phyloP scores from a whole-genome alignment of 2,329 filamentous ascomycete genomes.

The Colletotrichum sp. region DNA sequence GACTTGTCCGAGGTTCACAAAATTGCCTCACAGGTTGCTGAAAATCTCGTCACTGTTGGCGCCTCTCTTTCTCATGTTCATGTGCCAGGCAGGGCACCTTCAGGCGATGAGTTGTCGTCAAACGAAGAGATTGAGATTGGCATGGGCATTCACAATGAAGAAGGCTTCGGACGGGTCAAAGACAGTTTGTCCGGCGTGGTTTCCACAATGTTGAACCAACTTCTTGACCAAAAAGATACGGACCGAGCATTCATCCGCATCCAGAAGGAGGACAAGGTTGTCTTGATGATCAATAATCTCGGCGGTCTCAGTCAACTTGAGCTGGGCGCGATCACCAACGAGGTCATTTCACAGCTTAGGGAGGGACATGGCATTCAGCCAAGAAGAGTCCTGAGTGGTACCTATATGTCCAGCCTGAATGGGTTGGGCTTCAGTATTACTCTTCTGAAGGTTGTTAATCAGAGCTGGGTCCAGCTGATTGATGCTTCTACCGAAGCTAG shows the following conservation, averaged over 20 bases:
- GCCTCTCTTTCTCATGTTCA: constrained; percentile 57
- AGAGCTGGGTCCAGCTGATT: not conserved
- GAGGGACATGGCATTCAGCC: not conserved
- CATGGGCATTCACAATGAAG: constrained; percentile 76
- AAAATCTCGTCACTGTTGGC: constrained; percentile 57
- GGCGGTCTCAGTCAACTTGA: not conserved
- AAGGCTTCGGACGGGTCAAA: constrained; percentile 56
- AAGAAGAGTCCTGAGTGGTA: not conserved
- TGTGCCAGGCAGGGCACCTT: not conserved
- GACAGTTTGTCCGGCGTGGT: constrained; percentile 36
- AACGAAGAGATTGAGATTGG: constrained; percentile 69
- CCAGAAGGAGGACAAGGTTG: not conserved
- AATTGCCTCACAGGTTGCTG: constrained; percentile 47
- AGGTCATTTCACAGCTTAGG: not conserved
- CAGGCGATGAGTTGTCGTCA: constrained; percentile 14
- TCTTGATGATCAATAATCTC: not conserved
- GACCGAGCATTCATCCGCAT: not conserved
- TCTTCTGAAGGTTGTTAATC: not conserved
- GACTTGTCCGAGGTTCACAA: constrained; percentile 44
- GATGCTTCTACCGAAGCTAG: not conserved
- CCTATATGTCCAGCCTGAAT: not conserved
- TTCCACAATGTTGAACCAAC: not conserved
- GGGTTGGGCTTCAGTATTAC: not conserved
- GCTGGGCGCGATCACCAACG: not conserved
- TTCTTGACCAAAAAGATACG: not conserved